Conservation (phyloP, 1,284 basidiomycete genomes). For the Ustilago loliicola region DNA sequence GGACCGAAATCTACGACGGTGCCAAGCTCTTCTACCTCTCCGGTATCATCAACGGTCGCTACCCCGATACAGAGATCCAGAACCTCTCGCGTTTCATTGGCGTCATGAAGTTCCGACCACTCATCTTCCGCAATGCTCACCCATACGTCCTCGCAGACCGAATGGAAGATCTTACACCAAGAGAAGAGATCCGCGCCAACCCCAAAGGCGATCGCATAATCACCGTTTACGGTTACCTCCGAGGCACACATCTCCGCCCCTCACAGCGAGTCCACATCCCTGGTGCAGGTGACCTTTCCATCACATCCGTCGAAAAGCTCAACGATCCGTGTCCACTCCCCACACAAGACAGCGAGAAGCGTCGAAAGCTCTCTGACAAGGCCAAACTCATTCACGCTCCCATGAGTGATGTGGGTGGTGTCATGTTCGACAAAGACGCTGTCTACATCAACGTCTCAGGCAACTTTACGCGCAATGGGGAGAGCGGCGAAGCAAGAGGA, state of each 20-base stretch:
- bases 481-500: conserved; percentile 74
- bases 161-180: conserved; percentile 91
- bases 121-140: conserved; percentile 94
- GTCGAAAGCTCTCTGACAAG: conserved; percentile 93
- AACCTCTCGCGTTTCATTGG: conserved; percentile 92
- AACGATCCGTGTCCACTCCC: conserved; percentile 96
- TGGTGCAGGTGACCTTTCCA: conserved; percentile 85
- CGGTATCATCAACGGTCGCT: conserved; percentile 96
- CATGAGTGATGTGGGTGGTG: conserved; percentile 97
- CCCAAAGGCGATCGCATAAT: conserved; percentile 91
- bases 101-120: conserved; percentile 98
- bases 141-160: conserved; percentile 97
- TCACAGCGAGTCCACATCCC: conserved; percentile 92
- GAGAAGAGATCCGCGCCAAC: conserved; percentile 83
- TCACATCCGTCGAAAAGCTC: conserved; percentile 81
- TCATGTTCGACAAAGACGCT: conserved; percentile 98
- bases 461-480: conserved; percentile 79
- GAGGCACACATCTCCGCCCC: conserved; percentile 73
- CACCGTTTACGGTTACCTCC: conserved; percentile 93
- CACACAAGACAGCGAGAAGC: conserved; percentile 90
- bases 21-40: conserved; percentile 99
- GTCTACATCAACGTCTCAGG: conserved; percentile 98
- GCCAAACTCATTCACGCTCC: conserved; percentile 95
- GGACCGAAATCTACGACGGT: conserved; percentile 99
- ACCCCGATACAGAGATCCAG: conserved; percentile 95